Percentiles rank a stretch among this genome's conserved stretches.
Conservation (phyloP, 2,329 filamentous ascomycete genomes). For the Colletotrichum sp. region DNA sequence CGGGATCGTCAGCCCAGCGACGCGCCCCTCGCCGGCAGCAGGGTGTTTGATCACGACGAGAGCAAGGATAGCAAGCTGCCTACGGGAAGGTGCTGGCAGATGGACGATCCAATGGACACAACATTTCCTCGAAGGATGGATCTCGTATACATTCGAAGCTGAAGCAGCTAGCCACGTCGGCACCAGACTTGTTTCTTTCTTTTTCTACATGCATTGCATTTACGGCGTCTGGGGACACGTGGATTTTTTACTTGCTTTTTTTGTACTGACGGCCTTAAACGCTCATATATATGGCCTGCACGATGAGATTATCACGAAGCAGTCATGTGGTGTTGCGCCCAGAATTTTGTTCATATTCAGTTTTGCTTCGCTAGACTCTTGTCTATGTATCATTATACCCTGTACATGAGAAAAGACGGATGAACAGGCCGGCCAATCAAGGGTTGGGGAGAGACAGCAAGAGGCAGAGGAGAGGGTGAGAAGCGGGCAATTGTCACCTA, state of each 20-base stretch:
- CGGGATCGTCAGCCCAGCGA: constrained; percentile 33
- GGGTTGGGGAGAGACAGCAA: neutral
- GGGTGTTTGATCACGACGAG: constrained; percentile 32
- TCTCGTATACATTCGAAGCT: constrained; percentile 32
- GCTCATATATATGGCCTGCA: neutral
- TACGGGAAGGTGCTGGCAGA: constrained; percentile 34
- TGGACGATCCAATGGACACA: constrained; percentile 37
- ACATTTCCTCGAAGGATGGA: constrained; percentile 43
- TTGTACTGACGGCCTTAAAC: neutral
- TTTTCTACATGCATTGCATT: constrained; percentile 3
- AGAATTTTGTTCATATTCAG: neutral
- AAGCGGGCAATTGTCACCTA: neutral
- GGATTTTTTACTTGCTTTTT: neutral
- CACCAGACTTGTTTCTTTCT: neutral
- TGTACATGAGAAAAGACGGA: constrained; percentile 17
- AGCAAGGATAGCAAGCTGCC: constrained; percentile 29
- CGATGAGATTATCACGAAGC: neutral
- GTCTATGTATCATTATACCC: constrained; percentile 18
- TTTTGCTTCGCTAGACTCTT: neutral
- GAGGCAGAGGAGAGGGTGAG: neutral
- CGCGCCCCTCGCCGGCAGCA: constrained; percentile 33
- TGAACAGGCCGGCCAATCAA: neutral
- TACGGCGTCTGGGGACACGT: neutral
- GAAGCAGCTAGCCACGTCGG: neutral
- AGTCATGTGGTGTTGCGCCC: neutral